A percentile compares a stretch with the other conserved stretches of the same genome.
Evolutionary conservation across 495 filamentous ascomycete species (phyloP).

Genomic region (Bombardia bombarda): DNA sequence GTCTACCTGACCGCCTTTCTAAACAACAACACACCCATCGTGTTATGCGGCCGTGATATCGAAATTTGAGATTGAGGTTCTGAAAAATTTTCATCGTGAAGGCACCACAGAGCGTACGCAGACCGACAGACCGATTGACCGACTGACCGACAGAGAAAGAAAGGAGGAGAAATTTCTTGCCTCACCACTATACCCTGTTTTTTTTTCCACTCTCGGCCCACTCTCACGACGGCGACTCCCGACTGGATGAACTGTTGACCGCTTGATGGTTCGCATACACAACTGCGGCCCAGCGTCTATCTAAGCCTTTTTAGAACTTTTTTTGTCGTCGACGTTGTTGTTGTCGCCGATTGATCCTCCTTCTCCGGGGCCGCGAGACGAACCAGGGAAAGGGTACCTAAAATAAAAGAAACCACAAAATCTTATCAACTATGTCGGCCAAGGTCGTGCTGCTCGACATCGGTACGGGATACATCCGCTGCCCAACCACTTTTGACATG

Average conservation of each 20-base stretch:
- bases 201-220: slow-evolving; percentile 4
- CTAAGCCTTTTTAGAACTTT: neutral
- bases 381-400: too few relatives aligned
- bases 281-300: neutral
- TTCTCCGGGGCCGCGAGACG: neutral
- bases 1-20: slow-evolving; percentile 24
- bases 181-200: neutral
- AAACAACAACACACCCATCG: neutral
- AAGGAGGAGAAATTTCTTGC: neutral
- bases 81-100: slow-evolving; percentile 8
- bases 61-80: slow-evolving; percentile 8
- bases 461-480: slow-evolving; percentile 35
- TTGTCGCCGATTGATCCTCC: neutral
- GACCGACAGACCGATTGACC: neutral
- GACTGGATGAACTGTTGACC: slow-evolving; percentile 16
- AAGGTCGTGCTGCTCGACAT: slow-evolving; percentile 44
- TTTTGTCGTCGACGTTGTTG: neutral
- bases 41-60: slow-evolving; percentile 17
- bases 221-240: neutral
- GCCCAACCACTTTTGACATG: neutral
- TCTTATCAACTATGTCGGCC: slow-evolving; percentile 9
- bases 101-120: neutral
- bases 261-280: slow-evolving; percentile 16
- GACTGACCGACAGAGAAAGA: neutral
- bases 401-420: too few relatives aligned